Conservation (phyloP, 177 flowering plant genomes). For the Tripterygium wilfordii region DNA sequence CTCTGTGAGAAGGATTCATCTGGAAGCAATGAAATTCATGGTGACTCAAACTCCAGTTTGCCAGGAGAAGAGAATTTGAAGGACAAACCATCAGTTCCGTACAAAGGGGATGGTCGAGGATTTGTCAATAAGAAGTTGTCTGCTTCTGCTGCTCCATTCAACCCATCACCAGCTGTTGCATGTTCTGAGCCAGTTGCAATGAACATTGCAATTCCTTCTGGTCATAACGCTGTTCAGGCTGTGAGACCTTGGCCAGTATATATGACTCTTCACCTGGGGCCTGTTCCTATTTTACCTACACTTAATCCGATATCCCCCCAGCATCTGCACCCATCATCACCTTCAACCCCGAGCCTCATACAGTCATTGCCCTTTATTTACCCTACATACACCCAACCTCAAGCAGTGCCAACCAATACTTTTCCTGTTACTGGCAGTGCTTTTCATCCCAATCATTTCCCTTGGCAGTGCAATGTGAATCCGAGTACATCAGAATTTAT, state of each 20-base stretch:
- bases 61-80: conserved; percentile 41
- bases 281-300: conserved; percentile 43
- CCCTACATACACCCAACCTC: conserved; percentile 70
- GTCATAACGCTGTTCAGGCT: conserved; percentile 48
- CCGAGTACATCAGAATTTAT: conserved; percentile 56
- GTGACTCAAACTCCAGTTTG: conserved; percentile 15
- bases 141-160: conserved; percentile 93
- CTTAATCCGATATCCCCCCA: conserved; percentile 64
- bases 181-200: conserved; percentile 58
- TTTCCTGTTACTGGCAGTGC: conserved; percentile 46
- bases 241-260: conserved; percentile 80
- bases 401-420: conserved; percentile 47
- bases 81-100: conserved; percentile 27
- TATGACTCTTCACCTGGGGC: conserved; percentile 69
- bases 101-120: conserved; percentile 41
- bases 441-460: conserved; percentile 68
- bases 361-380: conserved; percentile 76
- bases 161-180: conserved; percentile 50
- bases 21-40: conserved; percentile 17
- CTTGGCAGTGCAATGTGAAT: conserved; percentile 76
- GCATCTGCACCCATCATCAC: conserved; percentile 77
- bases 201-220: conserved; percentile 57
- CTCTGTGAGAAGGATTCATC: conserved; percentile 21
- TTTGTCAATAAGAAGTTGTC: conserved; percentile 72
- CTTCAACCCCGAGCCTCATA: conserved; percentile 77